Conservation (phyloP, 108 stramenopile genomes). For the Chaetoceros tenuissimus region DNA sequence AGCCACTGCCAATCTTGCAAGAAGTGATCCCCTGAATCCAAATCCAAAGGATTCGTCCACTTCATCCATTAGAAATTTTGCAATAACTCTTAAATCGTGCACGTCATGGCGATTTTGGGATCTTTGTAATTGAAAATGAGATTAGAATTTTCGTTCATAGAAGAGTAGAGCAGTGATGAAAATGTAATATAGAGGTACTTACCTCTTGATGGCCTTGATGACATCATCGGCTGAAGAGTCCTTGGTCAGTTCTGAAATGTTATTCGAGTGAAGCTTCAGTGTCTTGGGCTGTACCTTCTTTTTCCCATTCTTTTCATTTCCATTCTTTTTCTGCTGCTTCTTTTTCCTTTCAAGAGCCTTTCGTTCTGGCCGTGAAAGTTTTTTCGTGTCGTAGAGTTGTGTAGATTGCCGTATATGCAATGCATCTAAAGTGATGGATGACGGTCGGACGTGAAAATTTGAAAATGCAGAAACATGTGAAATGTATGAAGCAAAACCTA, state of each 20-base stretch:
- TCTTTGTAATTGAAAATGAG: slow-evolving; percentile 21
- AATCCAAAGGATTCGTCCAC: slow-evolving; percentile 54
- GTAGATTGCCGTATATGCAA: no score
- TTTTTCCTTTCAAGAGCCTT: slow-evolving; percentile 47
- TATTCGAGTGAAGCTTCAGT: slow-evolving; percentile 37
- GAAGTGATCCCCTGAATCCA: slow-evolving; percentile 67
- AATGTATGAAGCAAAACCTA: no score
- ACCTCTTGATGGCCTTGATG: slow-evolving; percentile 42
- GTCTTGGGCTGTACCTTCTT: slow-evolving; percentile 1
- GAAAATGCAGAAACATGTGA: no score
- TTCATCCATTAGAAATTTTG: slow-evolving; percentile 60
- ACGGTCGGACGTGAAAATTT: no score
- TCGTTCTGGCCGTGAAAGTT: slow-evolving; percentile 38
- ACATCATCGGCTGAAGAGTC: slow-evolving; percentile 64
- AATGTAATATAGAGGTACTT: neutral
- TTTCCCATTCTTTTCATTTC: neutral
- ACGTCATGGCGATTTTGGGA: slow-evolving; percentile 73
- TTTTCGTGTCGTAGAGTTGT: no score
- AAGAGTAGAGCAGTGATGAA: neutral
- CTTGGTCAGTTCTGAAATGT: slow-evolving; percentile 29
- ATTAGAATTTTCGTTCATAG: no score
- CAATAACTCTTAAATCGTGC: slow-evolving; percentile 56
- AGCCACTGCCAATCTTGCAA: slow-evolving; percentile 73
- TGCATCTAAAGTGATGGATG: no score
- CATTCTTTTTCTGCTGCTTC: slow-evolving; percentile 11